Conservation (phyloP, 345 rosid species). For the Acer yangbiense region DNA sequence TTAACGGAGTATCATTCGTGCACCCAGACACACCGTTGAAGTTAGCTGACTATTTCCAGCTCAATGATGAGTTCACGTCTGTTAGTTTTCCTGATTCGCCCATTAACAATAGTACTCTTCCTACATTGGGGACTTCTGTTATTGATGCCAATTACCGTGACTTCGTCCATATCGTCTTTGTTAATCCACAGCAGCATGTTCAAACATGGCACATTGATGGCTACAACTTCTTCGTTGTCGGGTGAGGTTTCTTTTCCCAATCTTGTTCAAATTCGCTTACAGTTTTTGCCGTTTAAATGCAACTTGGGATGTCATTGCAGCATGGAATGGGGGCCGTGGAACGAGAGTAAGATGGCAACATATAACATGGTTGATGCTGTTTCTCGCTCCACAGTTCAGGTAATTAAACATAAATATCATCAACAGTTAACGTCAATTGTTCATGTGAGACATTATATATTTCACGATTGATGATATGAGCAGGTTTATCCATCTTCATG, state of each 20-base stretch:
- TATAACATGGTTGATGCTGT: slow-evolving; percentile 38
- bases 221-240: slow-evolving; percentile 49
- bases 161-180: slow-evolving; percentile 42
- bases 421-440: background rate
- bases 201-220: slow-evolving; percentile 59
- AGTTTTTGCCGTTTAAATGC: background rate
- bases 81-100: slow-evolving; percentile 31
- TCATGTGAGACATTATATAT: background rate
- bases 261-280: background rate
- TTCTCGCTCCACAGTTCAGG: slow-evolving; percentile 43
- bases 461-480: background rate
- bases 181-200: slow-evolving; percentile 37
- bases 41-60: slow-evolving; percentile 39
- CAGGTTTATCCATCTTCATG: slow-evolving; percentile 51
- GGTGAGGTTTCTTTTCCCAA: slow-evolving; percentile 23
- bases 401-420: background rate
- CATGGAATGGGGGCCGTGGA: slow-evolving; percentile 34
- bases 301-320: slow-evolving; percentile 16
- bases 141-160: slow-evolving; percentile 30
- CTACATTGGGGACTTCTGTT: slow-evolving; percentile 29
- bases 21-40: slow-evolving; percentile 44
- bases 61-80: slow-evolving; percentile 9
- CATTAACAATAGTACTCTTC: background rate
- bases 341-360: slow-evolving; percentile 21
- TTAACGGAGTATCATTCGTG: slow-evolving; percentile 44